These are phyloP conservation scores for Myxozyma nipponensis DNA, from an alignment of 805 yeast genomes.

Conservation along the genomic window DNA sequence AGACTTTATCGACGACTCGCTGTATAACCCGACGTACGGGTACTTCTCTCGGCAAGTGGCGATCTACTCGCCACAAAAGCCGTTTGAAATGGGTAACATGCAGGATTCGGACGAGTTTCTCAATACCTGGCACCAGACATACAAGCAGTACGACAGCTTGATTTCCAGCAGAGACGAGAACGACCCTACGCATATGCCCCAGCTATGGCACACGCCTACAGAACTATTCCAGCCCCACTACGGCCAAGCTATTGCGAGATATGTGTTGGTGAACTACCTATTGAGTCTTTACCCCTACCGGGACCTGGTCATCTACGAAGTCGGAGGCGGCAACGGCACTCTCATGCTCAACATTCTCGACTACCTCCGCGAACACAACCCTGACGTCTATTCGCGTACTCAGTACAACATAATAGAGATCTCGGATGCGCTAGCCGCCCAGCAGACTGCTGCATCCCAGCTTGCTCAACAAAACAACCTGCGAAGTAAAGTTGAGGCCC, in stretches of 20 bases:
- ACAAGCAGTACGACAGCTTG: slow-evolving; percentile 45
- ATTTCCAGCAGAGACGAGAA: slow-evolving; percentile 26
- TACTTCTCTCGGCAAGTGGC: slow-evolving; percentile 76
- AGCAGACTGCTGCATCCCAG: slow-evolving; percentile 42
- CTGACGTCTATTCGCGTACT: slow-evolving; percentile 68
- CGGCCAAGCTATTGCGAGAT: slow-evolving; percentile 82
- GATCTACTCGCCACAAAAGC: slow-evolving; percentile 63
- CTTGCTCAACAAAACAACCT: slow-evolving; percentile 12
- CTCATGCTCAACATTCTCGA: slow-evolving; percentile 71
- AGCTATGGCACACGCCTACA: slow-evolving; percentile 87
- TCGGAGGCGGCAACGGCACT: slow-evolving; percentile 90
- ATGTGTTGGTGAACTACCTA: slow-evolving; percentile 67
- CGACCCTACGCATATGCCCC: slow-evolving; percentile 36
- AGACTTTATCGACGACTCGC: slow-evolving; percentile 79
- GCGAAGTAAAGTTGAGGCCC: slow-evolving; percentile 36
- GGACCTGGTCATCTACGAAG: slow-evolving; percentile 74
- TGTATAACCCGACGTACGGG: slow-evolving; percentile 79
- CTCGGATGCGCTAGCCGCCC: slow-evolving; percentile 55
- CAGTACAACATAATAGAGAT: slow-evolving; percentile 72
- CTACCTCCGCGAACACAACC: slow-evolving; percentile 57
- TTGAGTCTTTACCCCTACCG: slow-evolving; percentile 63
- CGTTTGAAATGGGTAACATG: slow-evolving; percentile 58
- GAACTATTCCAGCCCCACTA: slow-evolving; percentile 75
- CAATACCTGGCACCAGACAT: slow-evolving; percentile 52
- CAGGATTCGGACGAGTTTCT: slow-evolving; percentile 66